A percentile compares a stretch with the other conserved stretches of the same genome.
Evolutionary conservation across 2,329 filamentous ascomycete genomes (phyloP).

Genomic region (Penicillium sp.): DNA sequence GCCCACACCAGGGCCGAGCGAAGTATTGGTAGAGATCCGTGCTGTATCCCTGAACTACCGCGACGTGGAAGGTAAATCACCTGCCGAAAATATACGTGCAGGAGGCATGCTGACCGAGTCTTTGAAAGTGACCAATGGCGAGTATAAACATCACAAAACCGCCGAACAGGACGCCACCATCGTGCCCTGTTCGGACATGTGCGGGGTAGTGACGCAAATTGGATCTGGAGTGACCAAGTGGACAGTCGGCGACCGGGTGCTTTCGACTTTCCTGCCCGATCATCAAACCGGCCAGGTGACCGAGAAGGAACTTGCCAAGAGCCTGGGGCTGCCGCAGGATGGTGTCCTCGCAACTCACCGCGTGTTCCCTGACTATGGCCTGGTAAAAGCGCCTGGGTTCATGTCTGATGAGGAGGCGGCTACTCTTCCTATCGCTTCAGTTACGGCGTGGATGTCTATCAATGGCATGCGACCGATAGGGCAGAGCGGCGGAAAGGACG

Average conservation of each 20-base stretch:
- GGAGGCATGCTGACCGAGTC: not conserved
- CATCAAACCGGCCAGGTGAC: slow-evolving; percentile 60
- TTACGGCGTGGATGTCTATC: slow-evolving; percentile 55
- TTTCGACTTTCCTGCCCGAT: slow-evolving; percentile 60
- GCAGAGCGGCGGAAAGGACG: slow-evolving; percentile 47
- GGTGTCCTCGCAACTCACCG: slow-evolving; percentile 48
- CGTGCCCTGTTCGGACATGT: slow-evolving; percentile 70
- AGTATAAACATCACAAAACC: slow-evolving; percentile 65
- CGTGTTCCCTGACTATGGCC: slow-evolving; percentile 41
- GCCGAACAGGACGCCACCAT: slow-evolving; percentile 47
- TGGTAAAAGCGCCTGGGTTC: slow-evolving; percentile 44
- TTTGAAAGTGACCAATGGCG: slow-evolving; percentile 60
- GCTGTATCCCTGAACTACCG: slow-evolving; percentile 57
- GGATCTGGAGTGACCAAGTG: slow-evolving; percentile 51
- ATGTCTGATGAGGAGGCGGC: slow-evolving; percentile 42
- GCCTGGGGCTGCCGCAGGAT: slow-evolving; percentile 60
- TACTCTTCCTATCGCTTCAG: slow-evolving; percentile 46
- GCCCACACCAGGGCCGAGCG: slow-evolving; percentile 51
- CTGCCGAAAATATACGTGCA: not conserved
- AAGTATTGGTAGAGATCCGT: slow-evolving; percentile 55
- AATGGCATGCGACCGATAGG: slow-evolving; percentile 45
- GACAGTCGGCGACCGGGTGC: slow-evolving; percentile 63
- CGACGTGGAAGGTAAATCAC: slow-evolving; percentile 44
- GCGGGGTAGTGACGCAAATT: slow-evolving; percentile 58
- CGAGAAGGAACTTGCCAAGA: slow-evolving; percentile 55